phyloP scores from a whole-genome alignment of 2,329 filamentous ascomycete genomes.

The Ceratocystiopsis brevicomis region DNA sequence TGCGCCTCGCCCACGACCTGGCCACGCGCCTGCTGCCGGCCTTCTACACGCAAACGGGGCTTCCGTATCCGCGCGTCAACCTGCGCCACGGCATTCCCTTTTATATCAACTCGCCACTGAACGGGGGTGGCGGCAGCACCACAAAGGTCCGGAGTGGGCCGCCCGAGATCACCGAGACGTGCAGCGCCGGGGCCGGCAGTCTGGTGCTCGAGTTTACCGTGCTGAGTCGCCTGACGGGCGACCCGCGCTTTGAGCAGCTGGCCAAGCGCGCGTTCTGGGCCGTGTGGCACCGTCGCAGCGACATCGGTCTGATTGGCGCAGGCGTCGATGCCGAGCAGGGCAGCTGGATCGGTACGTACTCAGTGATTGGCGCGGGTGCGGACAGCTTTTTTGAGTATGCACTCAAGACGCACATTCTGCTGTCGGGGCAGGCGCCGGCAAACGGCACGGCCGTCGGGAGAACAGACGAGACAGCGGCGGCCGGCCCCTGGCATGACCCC shows the following conservation, averaged over 20 bases:
- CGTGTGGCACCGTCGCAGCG: slow-evolving; percentile 77
- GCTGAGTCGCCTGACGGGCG: slow-evolving; percentile 70
- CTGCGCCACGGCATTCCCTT: slow-evolving; percentile 74
- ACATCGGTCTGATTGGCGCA: slow-evolving; percentile 72
- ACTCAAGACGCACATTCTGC: slow-evolving; percentile 76
- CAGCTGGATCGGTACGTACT: slow-evolving; percentile 69
- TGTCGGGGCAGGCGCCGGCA: slow-evolving; percentile 52
- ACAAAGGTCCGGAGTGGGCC: slow-evolving; percentile 21
- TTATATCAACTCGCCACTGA: slow-evolving; percentile 69
- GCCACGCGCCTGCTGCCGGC: slow-evolving; percentile 71
- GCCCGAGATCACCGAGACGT: slow-evolving; percentile 80
- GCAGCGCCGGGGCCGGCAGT: slow-evolving; percentile 90
- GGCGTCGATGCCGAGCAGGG: slow-evolving; percentile 80
- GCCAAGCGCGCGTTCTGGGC: slow-evolving; percentile 93
- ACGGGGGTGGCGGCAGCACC: slow-evolving; percentile 31
- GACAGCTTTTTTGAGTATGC: slow-evolving; percentile 99
- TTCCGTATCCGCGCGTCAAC: slow-evolving; percentile 91
- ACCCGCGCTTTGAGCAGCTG: slow-evolving; percentile 69
- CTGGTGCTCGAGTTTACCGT: slow-evolving; percentile 86
- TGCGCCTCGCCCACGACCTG: slow-evolving; percentile 77
- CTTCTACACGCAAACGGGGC: slow-evolving; percentile 76
- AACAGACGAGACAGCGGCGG: slow-evolving; percentile 6
- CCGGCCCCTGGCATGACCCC: slow-evolving; percentile 36
- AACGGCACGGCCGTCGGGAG: slow-evolving; percentile 22
- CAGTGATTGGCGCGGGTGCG: slow-evolving; percentile 90